These are phyloP conservation scores for Halenospora varia DNA, from an alignment of 495 filamentous ascomycete species.

Conservation along the genomic window DNA sequence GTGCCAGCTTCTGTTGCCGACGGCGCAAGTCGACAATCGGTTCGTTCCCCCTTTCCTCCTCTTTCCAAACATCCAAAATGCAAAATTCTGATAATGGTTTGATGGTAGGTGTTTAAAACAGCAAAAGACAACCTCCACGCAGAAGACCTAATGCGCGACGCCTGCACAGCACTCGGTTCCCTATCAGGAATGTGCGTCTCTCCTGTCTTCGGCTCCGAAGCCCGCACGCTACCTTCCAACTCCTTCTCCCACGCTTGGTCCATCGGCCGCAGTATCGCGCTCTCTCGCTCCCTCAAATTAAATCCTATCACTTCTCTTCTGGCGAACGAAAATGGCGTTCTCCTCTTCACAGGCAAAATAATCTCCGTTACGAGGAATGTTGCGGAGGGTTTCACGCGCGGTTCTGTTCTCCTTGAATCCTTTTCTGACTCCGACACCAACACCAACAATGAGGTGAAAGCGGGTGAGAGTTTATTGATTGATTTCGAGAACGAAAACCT, in stretches of 20 bases:
- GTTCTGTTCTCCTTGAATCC: slow-evolving; percentile 16
- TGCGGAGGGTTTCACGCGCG: slow-evolving; percentile 21
- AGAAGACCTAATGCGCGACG: slow-evolving; percentile 22
- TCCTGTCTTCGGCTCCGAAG: slow-evolving; percentile 19
- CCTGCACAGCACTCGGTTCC: slow-evolving; percentile 14
- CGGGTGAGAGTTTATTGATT: slow-evolving; percentile 15
- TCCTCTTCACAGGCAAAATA: slow-evolving; percentile 25
- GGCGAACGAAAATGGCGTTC: slow-evolving; percentile 29
- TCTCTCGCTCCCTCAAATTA: slow-evolving; percentile 32
- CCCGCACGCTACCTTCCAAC: slow-evolving; percentile 18
- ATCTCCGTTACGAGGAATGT: slow-evolving; percentile 21
- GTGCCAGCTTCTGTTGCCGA: slow-evolving; percentile 19
- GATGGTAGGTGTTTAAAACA: slow-evolving; percentile 31
- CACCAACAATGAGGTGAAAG: slow-evolving; percentile 1
- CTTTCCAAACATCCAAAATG: too few relatives aligned
- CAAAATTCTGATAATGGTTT: too few relatives aligned
- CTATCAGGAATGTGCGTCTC: slow-evolving; percentile 30
- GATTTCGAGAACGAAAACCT: slow-evolving; percentile 30
- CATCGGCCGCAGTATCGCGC: slow-evolving; percentile 40
- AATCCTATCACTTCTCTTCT: slow-evolving; percentile 43
- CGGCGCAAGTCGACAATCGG: slow-evolving; percentile 44
- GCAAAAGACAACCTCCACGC: slow-evolving; percentile 14
- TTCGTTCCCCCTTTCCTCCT: too few relatives aligned
- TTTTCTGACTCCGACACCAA: too few relatives aligned
- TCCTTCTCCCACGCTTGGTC: slow-evolving; percentile 32